Evolutionary conservation across 352 stramenopile species (phyloP).

Genomic region (Hyaloperonospora arabidopsidis): DNA sequence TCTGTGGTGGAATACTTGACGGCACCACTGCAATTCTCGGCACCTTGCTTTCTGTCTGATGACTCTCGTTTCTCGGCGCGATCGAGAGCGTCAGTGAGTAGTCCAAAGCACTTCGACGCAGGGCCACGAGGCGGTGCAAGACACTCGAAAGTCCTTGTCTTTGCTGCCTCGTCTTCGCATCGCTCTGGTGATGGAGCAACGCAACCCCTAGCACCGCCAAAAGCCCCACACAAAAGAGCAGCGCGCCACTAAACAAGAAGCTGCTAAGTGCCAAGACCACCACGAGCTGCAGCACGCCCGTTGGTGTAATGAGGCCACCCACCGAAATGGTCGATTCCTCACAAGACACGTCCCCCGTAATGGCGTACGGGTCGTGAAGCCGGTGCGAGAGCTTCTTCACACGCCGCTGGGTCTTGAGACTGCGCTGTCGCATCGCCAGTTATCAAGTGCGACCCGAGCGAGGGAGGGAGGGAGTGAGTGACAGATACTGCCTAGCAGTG

Average conservation of each 20-base stretch:
- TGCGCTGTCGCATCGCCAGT: conserved; percentile 23
- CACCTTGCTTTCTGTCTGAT: conserved; percentile 14
- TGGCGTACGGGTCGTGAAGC: conserved; percentile 20
- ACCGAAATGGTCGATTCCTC: conserved; percentile 29
- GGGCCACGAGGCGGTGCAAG: conserved; percentile 17
- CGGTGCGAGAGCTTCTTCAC: conserved; percentile 22
- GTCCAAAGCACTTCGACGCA: conserved; percentile 42
- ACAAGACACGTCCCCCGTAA: conserved; percentile 22
- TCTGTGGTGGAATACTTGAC: conserved; percentile 15
- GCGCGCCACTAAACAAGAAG: conserved; percentile 32
- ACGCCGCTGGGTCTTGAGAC: conserved; percentile 28
- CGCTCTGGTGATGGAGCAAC: conserved; percentile 16
- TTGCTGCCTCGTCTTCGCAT: conserved; percentile 5
- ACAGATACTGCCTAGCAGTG: conserved; percentile 17
- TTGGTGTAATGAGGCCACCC: conserved; percentile 30
- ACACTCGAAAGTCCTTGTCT: conserved; percentile 18
- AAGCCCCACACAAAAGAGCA: conserved; percentile 34
- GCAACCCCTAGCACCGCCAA: conserved; percentile 19
- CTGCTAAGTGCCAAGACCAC: conserved; percentile 20
- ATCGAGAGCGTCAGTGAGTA: conserved; percentile 57
- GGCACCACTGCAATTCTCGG: conserved; percentile 22
- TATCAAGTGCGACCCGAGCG: background rate
- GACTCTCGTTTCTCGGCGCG: conserved; percentile 27
- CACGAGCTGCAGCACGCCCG: conserved; percentile 29
- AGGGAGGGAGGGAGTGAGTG: background rate